These are phyloP conservation scores for Xerocomus brunneocitrinus DNA, from an alignment of 768 basidiomycete species.

Conservation along the genomic window DNA sequence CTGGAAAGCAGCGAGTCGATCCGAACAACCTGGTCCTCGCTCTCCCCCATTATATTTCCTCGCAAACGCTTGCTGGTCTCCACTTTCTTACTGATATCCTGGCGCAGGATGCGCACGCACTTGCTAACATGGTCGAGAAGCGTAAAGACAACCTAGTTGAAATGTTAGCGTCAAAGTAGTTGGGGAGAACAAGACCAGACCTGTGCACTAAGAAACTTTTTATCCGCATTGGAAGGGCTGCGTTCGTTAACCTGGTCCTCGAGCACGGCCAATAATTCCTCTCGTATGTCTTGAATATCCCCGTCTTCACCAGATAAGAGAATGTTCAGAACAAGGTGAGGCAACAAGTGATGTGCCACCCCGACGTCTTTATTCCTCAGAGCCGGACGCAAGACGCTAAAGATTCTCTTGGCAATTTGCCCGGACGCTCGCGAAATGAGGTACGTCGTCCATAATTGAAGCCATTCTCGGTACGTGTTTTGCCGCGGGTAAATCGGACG, in stretches of 20 bases:
- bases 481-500: conserved; percentile 78
- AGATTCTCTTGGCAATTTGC: conserved; percentile 58
- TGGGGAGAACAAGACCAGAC: conserved; percentile 37
- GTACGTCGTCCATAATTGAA: conserved; percentile 82
- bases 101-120: conserved; percentile 76
- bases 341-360: conserved; percentile 89
- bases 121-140: conserved; percentile 92
- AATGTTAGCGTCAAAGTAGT: neutral
- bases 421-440: conserved; percentile 67
- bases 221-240: conserved; percentile 63
- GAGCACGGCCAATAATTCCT: conserved; percentile 77
- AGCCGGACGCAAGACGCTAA: conserved; percentile 71
- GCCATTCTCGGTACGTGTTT: conserved; percentile 93
- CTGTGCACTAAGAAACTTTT: conserved; percentile 90
- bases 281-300: conserved; percentile 59
- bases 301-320: conserved; percentile 68
- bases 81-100: conserved; percentile 52
- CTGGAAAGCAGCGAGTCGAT: conserved; percentile 80
- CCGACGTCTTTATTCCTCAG: conserved; percentile 86
- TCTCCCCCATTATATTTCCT: conserved; percentile 33
- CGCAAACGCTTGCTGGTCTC: conserved; percentile 49
- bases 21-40: conserved; percentile 57
- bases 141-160: conserved; percentile 83
- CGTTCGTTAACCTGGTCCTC: conserved; percentile 75
- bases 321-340: conserved; percentile 85